phyloP scores from a whole-genome alignment of 768 basidiomycete species.

The Lentinula detonsa region DNA sequence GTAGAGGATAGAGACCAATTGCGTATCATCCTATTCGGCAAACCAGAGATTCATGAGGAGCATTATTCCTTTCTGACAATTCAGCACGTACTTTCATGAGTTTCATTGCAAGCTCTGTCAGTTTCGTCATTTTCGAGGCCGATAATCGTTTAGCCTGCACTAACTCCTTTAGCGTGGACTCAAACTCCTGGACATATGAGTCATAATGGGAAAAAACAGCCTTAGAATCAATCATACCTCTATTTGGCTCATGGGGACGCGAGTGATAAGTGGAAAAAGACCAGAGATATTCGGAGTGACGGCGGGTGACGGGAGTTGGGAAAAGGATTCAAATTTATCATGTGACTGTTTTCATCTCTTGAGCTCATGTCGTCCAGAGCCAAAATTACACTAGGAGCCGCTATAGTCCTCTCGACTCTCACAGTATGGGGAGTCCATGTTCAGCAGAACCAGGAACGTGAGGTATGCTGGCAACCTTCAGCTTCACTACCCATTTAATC shows the following conservation, averaged over 20 bases:
- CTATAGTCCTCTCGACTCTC: slow-evolving; percentile 55
- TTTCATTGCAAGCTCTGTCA: slow-evolving; percentile 75
- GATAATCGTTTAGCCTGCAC: slow-evolving; percentile 82
- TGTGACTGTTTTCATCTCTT: neutral
- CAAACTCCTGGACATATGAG: slow-evolving; percentile 58
- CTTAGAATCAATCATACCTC: neutral
- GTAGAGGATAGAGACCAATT: slow-evolving; percentile 84
- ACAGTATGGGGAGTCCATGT: slow-evolving; percentile 90
- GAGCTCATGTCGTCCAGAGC: slow-evolving; percentile 53
- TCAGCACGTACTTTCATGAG: slow-evolving; percentile 60
- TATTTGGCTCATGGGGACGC: slow-evolving; percentile 5
- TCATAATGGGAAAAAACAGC: neutral
- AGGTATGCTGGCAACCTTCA: slow-evolving; percentile 39
- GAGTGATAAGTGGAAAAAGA: slow-evolving; percentile 17
- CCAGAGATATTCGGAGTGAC: slow-evolving; percentile 6
- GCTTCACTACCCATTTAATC: slow-evolving; percentile 4
- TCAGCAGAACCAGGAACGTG: slow-evolving; percentile 77
- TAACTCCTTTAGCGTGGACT: slow-evolving; percentile 72
- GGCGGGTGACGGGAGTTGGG: neutral
- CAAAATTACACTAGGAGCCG: slow-evolving; percentile 65
- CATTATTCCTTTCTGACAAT: neutral
- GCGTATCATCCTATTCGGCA: slow-evolving; percentile 66
- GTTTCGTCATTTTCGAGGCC: slow-evolving; percentile 72
- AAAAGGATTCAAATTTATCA: neutral
- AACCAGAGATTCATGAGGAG: neutral